phyloP scores from a whole-genome alignment of 176 grass and related monocot genomes.

The Pontederia crassipes region DNA sequence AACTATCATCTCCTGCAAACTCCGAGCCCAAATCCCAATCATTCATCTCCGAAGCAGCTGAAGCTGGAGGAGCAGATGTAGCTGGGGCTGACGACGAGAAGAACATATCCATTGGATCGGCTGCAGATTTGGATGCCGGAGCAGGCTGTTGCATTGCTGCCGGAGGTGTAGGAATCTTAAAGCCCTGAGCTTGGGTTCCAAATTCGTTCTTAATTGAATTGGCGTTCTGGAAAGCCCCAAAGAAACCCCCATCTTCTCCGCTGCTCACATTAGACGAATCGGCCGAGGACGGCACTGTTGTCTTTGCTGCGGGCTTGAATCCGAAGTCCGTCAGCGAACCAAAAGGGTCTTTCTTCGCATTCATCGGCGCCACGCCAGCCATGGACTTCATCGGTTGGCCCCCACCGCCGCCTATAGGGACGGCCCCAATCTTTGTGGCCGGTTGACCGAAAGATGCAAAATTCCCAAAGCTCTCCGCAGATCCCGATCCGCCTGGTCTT shows the following conservation, averaged over 20 bases:
- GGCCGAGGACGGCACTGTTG: conserved; percentile 13
- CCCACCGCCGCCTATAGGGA: neutral
- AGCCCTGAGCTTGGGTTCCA: conserved; percentile 10
- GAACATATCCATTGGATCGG: conserved; percentile 61
- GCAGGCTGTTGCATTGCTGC: conserved; percentile 10
- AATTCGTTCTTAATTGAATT: conserved; percentile 10
- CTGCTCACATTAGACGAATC: conserved; percentile 21
- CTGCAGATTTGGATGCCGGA: conserved; percentile 23
- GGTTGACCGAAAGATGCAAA: conserved; percentile 5
- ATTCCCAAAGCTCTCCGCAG: conserved; percentile 6
- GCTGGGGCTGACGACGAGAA: conserved; percentile 47
- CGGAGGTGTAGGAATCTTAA: conserved; percentile 23
- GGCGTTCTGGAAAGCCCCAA: conserved; percentile 46
- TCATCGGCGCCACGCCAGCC: conserved; percentile 27
- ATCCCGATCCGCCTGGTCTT: conserved; percentile 32
- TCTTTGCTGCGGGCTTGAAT: conserved; percentile 38
- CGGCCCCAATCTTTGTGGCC: conserved; percentile 2
- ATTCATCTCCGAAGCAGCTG: conserved; percentile 47
- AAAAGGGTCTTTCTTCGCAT: conserved; percentile 69
- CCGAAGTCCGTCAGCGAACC: conserved; percentile 65
- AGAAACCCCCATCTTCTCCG: neutral
- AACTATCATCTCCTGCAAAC: conserved; percentile 43
- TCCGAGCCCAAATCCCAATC: conserved; percentile 75
- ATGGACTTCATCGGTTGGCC: conserved; percentile 51
- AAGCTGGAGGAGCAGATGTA: neutral